Conservation (phyloP, 257 asterid genomes). For the Henckelia pumila region DNA sequence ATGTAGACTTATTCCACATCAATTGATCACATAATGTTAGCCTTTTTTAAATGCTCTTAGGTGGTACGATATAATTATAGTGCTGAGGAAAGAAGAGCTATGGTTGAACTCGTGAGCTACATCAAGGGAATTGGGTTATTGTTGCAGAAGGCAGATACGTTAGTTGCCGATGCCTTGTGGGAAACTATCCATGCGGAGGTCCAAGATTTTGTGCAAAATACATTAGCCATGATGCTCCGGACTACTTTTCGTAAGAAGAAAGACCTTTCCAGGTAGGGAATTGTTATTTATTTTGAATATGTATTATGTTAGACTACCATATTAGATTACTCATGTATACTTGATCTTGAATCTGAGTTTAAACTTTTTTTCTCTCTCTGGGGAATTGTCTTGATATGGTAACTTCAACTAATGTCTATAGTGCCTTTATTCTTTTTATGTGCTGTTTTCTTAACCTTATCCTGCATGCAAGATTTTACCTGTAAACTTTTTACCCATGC, state of each 20-base stretch:
- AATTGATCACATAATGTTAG: slow-evolving; percentile 17
- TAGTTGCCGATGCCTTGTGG: slow-evolving; percentile 97
- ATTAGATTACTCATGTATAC: not conserved
- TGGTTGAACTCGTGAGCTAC: slow-evolving; percentile 92
- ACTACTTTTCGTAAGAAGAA: slow-evolving; percentile 95
- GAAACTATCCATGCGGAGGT: slow-evolving; percentile 99
- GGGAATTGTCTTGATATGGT: slow-evolving; percentile 1
- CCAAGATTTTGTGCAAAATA: slow-evolving; percentile 98
- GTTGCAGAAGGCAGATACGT: slow-evolving; percentile 91
- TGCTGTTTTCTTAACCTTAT: not conserved
- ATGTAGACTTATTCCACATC: slow-evolving; percentile 9
- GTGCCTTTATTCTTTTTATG: not conserved
- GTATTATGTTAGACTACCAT: slow-evolving; percentile 16
- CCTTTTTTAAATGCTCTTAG: slow-evolving; percentile 37
- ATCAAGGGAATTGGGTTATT: slow-evolving; percentile 83
- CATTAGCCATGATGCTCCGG: slow-evolving; percentile 77
- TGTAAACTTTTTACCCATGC: not conserved
- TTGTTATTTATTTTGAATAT: slow-evolving; percentile 16
- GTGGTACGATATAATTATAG: slow-evolving; percentile 91
- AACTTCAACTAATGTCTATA: not conserved
- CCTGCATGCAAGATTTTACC: not conserved
- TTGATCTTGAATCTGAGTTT: slow-evolving; percentile 7
- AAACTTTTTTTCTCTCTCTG: slow-evolving; percentile 12
- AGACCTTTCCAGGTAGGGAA: slow-evolving; percentile 79
- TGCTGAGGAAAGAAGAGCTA: slow-evolving; percentile 83